Conservation (phyloP, 2,329 filamentous ascomycete species). For the Emergomyces africanus region DNA sequence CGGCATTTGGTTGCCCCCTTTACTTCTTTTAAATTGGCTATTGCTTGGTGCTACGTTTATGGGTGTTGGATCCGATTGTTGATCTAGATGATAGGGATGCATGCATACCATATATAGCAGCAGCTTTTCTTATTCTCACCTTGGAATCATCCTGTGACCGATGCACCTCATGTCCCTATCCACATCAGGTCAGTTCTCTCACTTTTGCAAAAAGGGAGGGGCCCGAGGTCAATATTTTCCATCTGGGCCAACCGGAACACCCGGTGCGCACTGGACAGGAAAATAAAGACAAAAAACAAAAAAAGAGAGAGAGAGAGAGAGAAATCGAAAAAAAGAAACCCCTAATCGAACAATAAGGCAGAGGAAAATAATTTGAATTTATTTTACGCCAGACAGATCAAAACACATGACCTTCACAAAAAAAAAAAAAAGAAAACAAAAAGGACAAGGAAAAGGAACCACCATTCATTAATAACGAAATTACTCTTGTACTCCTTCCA, state of each 20-base stretch:
- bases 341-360: conserved; percentile 2
- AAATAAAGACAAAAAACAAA: neutral
- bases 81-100: neutral
- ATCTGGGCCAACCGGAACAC: neutral
- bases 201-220: too few species aligned
- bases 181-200: too few species aligned
- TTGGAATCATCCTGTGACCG: neutral
- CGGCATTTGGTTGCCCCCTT: too few species aligned
- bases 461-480: neutral
- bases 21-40: neutral
- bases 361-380: conserved; percentile 2
- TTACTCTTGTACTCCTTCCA: conserved; percentile 36
- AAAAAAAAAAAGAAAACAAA: conserved; percentile 1
- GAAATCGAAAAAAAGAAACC: neutral
- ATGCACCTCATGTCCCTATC: too few species aligned
- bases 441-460: neutral
- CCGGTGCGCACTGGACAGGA: neutral
- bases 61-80: neutral
- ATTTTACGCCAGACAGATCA: neutral
- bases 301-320: conserved; percentile 1
- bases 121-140: neutral
- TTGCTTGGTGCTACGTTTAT: neutral
- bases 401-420: conserved; percentile 2
- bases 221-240: too few species aligned
- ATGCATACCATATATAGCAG: neutral